Evolutionary conservation across 257 asterid genomes (phyloP), one percentile per base, ranked within the genome.

Genomic region (Petunia axillaris): DNA sequence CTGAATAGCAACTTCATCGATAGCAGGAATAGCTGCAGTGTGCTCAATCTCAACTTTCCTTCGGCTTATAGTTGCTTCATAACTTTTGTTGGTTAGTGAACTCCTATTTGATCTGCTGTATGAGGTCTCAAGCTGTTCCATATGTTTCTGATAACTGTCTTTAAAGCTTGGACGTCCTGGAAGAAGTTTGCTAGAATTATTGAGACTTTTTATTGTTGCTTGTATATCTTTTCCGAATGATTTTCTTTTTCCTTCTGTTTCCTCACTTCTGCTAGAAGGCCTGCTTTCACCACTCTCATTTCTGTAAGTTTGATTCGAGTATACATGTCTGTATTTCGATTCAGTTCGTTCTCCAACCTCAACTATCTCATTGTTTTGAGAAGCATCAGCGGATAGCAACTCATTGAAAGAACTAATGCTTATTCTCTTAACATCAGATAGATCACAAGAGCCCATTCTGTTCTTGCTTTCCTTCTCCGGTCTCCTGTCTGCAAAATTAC

Each of bases 1-100:
- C 87, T 87, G 90, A 64, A 89, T 79, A 46, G 98, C 96, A 10
- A 84, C 92, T 83, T 89, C 95, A 78, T 93, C 95, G 7, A 93
- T 92, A 82, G 97, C 86, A 5, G 96, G 97, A 76, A 83, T 76
- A 66, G 78, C 87, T 16, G 80, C 35, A 54, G 79, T 83, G 63
- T 86, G 87, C 35, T 89, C 91, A 66, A 82, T 43, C 70, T 70
- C 82, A 15, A 77, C 82, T 48, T 87, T 81, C 83, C 82, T 88
- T 25, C 50, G 38, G 75, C 87, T 84, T 77, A 71, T 82, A 41
- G 77, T 77, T 44, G 86, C 89, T 16, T 80, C 85, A n/a, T 68
- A 68, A 2, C 3, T 75, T 62, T 80, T 82, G 10, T 76, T 44
- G 53, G 57, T 58, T 41, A 68, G 80, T 38, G 84, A 84, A 82